phyloP scores from a whole-genome alignment of 805 yeast species.

The Kazachstania bromeliacearum region DNA sequence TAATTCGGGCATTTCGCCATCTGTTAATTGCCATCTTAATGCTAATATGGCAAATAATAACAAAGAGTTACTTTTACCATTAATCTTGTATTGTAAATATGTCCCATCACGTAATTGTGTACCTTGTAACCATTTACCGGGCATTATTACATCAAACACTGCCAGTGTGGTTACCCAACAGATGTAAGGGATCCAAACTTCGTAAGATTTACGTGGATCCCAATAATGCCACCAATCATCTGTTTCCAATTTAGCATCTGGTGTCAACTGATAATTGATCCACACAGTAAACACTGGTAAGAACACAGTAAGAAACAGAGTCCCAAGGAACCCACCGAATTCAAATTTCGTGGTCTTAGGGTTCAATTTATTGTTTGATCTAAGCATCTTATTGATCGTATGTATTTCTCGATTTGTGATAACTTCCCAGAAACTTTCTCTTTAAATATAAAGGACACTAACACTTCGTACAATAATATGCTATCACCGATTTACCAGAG shows the following conservation, averaged over 20 bases:
- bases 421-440: too few relatives aligned
- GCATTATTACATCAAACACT: conserved; percentile 52
- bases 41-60: conserved; percentile 33
- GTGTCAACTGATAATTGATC: conserved; percentile 56
- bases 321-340: conserved; percentile 74
- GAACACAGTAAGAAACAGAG: conserved; percentile 51
- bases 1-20: conserved; percentile 65
- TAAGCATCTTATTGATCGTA: neutral
- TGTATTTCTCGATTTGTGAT: neutral
- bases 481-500: too few relatives aligned
- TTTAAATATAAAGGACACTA: too few relatives aligned
- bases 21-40: conserved; percentile 43
- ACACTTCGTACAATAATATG: too few relatives aligned
- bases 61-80: conserved; percentile 55
- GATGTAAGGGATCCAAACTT: conserved; percentile 55
- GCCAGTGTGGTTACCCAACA: conserved; percentile 66
- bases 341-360: conserved; percentile 66
- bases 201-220: conserved; percentile 24
- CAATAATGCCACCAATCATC: conserved; percentile 32
- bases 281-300: conserved; percentile 56
- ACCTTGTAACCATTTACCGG: conserved; percentile 59
- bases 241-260: conserved; percentile 15
- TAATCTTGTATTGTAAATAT: conserved; percentile 62
- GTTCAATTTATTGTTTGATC: conserved; percentile 37
- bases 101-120: conserved; percentile 69